Conservation (phyloP, 768 basidiomycete species). For the Pluteus cervinus region DNA sequence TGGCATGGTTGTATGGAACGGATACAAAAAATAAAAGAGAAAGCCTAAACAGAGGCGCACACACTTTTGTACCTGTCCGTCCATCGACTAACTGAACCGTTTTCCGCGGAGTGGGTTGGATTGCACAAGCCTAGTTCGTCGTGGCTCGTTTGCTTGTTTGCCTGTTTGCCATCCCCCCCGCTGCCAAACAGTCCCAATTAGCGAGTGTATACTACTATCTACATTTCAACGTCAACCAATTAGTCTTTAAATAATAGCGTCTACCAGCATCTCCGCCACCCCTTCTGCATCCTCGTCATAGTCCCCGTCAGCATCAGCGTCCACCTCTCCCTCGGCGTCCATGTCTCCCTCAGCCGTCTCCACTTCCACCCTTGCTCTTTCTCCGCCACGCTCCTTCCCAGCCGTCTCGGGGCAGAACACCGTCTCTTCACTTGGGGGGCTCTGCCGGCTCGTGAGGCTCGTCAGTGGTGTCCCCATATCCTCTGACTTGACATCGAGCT, state of each 20-base stretch:
- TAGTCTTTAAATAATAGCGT: constrained; percentile 8
- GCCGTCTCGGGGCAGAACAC: constrained; percentile 32
- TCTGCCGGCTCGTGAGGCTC: constrained; percentile 44
- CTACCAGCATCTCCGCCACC: constrained; percentile 11
- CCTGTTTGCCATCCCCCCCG: constrained; percentile 17
- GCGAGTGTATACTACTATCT: constrained; percentile 9
- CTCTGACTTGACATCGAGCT: constrained; percentile 53
- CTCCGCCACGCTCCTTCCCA: constrained; percentile 19
- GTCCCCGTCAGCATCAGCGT: constrained; percentile 34
- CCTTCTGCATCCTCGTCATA: constrained; percentile 32
- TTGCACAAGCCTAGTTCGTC: constrained; percentile 21
- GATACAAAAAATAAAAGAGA: constrained; percentile 7
- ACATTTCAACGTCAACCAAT: constrained; percentile 10
- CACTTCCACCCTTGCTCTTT: constrained; percentile 21
- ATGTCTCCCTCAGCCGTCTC: constrained; percentile 20
- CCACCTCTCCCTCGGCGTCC: constrained; percentile 27
- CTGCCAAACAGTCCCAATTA: constrained; percentile 14
- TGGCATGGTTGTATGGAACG: constrained; percentile 14
- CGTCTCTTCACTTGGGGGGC: constrained; percentile 54
- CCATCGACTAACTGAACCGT: constrained; percentile 33
- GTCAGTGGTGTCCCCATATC: constrained; percentile 46
- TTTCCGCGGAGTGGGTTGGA: constrained; percentile 7
- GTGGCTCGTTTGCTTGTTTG: constrained; percentile 18
- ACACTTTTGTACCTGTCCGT: constrained; percentile 32
- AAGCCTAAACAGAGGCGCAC: constrained; percentile 22